A percentile compares a stretch with the other conserved stretches of the same genome.
phyloP scores from a whole-genome alignment of 139 green algal genomes.

The Ostreobium quekettii region DNA sequence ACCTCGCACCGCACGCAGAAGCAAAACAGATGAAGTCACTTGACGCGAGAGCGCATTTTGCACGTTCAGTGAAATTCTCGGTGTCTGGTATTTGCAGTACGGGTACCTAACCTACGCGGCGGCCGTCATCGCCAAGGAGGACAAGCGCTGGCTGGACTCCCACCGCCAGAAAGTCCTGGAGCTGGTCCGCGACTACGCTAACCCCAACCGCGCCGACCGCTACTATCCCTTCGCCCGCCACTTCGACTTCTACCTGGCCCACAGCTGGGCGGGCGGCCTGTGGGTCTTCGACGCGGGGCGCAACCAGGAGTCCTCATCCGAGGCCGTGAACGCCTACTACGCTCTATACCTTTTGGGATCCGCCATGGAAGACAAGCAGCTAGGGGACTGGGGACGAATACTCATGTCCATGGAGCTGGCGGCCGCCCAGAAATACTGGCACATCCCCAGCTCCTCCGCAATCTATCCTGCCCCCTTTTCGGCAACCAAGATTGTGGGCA shows the following conservation, averaged over 20 bases:
- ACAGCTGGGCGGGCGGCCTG: conserved; percentile 23
- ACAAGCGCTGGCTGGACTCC: conserved; percentile 20
- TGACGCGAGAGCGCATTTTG: too few species aligned
- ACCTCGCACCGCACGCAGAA: too few species aligned
- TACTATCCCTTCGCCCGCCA: conserved; percentile 32
- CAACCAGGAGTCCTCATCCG: conserved; percentile 36
- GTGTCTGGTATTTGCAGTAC: conserved; percentile 41
- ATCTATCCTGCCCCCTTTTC: conserved; percentile 23
- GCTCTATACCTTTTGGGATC: conserved; percentile 26
- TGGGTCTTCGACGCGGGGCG: conserved; percentile 19
- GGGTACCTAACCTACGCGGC: conserved; percentile 37
- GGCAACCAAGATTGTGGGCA: conserved; percentile 25
- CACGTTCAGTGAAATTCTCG: too few species aligned
- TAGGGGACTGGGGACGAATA: conserved; percentile 26
- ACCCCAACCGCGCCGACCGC: conserved; percentile 19
- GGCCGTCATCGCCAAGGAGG: conserved; percentile 20
- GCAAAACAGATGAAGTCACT: too few species aligned
- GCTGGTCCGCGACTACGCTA: conserved; percentile 28
- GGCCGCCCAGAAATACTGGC: conserved; percentile 28
- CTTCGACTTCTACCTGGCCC: conserved; percentile 22
- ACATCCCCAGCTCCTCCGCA: conserved; percentile 16
- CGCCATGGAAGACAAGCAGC: conserved; percentile 19
- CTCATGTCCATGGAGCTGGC: conserved; percentile 25
- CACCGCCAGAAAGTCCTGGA: neutral
- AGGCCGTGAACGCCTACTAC: conserved; percentile 41